Evolutionary conservation across 2,329 filamentous ascomycete genomes (phyloP), one percentile per base, ranked within the genome.

Genomic region (Tolypocladium guangdongense): DNA sequence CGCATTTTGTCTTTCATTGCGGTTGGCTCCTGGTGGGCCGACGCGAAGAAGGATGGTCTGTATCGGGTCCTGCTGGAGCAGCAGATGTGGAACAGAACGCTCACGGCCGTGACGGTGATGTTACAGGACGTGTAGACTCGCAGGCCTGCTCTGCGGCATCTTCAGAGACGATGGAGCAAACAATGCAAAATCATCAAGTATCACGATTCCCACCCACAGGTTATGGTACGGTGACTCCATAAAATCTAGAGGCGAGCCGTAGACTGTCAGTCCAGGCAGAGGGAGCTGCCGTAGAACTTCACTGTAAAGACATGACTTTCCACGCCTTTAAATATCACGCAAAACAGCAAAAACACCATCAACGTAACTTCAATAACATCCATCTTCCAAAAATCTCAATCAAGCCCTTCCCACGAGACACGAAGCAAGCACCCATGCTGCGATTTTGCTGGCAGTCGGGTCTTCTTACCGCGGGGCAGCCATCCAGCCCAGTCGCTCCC

Each of bases 31-130:
- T 62, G 54, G 55, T 49, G 69, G 68, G 58, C 55, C 54, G 65
- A 41, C 64, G 69, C 63, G 71, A 71, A 72, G 72, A 73, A 72
- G 69, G 69, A 64, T 7, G 24, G 36, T n/a, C n/a, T n/a, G n/a
- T n/a, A n/a, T n/a, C n/a, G n/a, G n/a, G n/a, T n/a, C n/a, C n/a
- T n/a, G 4, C 7, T 30, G 30, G 7, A 8, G 30, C 7, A 7
- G 4, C 30, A 30, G 30, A 30, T 30, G 41, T 30, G 14, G 16
- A 18, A 11, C 14, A 30, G 41, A 43, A 27, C 2, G 7, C 14
- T 7, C 24, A 45, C 18, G 16, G 41, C 22, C 18, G 7, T 11
- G 8, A 8, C 8, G n/a, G n/a, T n/a, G 8, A 5, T 8, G 18
- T 4, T 47, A 4, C 16, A 27, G 1, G 16, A 5, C 41, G 41